phyloP scores from a whole-genome alignment of 805 yeast genomes.

The Suhomyces emberorum region DNA sequence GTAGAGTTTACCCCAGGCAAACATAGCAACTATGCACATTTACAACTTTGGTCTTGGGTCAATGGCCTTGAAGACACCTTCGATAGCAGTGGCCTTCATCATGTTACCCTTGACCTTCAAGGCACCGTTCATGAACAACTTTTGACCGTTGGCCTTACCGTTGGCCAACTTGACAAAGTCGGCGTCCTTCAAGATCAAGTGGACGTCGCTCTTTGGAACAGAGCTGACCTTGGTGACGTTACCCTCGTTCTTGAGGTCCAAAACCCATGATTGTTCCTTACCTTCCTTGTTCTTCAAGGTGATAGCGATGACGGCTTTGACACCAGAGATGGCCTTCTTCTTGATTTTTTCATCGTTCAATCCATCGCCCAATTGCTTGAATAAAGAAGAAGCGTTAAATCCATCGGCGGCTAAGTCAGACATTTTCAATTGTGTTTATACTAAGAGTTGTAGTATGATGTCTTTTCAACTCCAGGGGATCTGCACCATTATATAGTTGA shows the following conservation, averaged over 20 bases:
- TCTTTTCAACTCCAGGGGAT: too few relatives aligned
- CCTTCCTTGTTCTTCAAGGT: constrained; percentile 63
- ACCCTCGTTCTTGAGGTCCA: constrained; percentile 66
- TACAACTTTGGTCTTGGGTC: constrained; percentile 46
- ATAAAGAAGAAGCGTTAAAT: constrained; percentile 42
- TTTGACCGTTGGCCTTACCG: constrained; percentile 83
- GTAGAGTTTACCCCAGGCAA: too few relatives aligned
- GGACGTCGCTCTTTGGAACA: constrained; percentile 58
- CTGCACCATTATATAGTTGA: too few relatives aligned
- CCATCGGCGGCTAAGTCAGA: constrained; percentile 32
- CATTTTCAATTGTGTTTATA: constrained; percentile 13
- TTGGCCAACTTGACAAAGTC: constrained; percentile 67
- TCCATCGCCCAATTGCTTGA: constrained; percentile 37
- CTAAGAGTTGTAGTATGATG: too few relatives aligned
- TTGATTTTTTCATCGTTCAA: constrained; percentile 33
- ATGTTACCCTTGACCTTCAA: constrained; percentile 86
- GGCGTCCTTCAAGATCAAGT: constrained; percentile 59
- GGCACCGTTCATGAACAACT: constrained; percentile 78
- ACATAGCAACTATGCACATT: constrained; percentile 7
- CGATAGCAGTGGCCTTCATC: constrained; percentile 83
- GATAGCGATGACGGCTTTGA: constrained; percentile 63
- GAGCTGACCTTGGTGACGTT: constrained; percentile 38
- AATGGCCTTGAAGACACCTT: constrained; percentile 56
- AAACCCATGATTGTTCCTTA: constrained; percentile 58
- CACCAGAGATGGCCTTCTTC: constrained; percentile 42